These are phyloP conservation scores for Plasmodium gallinaceum DNA, from an alignment of 169 alveolate species.

Conservation along the genomic window DNA sequence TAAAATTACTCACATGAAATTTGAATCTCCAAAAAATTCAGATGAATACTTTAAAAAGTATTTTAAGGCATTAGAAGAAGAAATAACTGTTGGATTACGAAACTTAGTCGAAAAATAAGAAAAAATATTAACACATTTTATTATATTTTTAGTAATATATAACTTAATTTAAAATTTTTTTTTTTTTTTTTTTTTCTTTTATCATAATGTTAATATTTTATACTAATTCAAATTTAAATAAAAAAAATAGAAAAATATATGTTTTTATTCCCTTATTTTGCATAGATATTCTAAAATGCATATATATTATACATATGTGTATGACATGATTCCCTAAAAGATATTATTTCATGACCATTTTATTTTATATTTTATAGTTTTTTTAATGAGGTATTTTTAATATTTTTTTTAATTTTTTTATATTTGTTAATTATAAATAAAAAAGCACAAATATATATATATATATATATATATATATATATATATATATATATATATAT, in stretches of 20 bases:
- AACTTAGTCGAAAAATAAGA: conserved; percentile 54
- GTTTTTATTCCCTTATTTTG: neutral
- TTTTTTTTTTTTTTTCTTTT: neutral
- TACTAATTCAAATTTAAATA: too few species aligned
- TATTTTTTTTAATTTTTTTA: neutral
- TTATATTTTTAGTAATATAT: neutral
- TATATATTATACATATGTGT: neutral
- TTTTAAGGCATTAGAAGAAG: conserved; percentile 73
- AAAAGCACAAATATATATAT: neutral
- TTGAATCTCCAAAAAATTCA: conserved; percentile 80
- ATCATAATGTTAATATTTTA: neutral
- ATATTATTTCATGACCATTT: too few species aligned
- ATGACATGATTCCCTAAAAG: too few species aligned
- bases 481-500: neutral
- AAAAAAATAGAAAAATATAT: too few species aligned
- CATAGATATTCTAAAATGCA: neutral
- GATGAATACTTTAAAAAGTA: conserved; percentile 77
- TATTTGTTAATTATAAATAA: conserved; percentile 4
- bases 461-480: neutral
- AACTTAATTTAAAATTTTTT: neutral
- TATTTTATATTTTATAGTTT: too few species aligned
- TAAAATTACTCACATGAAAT: conserved; percentile 94
- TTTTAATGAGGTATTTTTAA: neutral
- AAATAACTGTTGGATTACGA: conserved; percentile 71
- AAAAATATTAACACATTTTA: neutral